These are phyloP conservation scores for Canariomyces notabilis DNA, from an alignment of 2,329 filamentous ascomycete species.

Conservation along the genomic window DNA sequence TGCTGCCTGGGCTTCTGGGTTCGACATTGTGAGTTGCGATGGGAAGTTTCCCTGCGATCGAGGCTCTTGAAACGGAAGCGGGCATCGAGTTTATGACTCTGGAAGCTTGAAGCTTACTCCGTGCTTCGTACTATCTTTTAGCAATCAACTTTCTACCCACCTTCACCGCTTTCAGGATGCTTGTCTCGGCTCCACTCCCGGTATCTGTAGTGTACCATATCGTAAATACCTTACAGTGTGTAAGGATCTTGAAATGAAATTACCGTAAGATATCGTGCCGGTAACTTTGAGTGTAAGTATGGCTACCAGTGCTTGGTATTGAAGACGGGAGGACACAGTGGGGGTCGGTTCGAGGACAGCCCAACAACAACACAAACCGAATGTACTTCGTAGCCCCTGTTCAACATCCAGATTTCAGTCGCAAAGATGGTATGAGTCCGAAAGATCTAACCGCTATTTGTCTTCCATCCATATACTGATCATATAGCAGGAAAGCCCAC, in stretches of 20 bases:
- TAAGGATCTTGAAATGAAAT: too few species aligned
- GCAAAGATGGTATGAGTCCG: slow-evolving; percentile 11
- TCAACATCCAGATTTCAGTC: too few species aligned
- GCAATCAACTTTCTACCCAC: slow-evolving; percentile 36
- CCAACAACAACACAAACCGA: too few species aligned
- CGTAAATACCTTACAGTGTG: too few species aligned
- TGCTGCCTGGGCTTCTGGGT: slow-evolving; percentile 66
- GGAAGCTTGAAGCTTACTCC: background rate
- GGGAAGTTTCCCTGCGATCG: slow-evolving; percentile 5
- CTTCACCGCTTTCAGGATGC: slow-evolving; percentile 30
- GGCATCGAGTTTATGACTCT: background rate
- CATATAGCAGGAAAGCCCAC: slow-evolving; percentile 71
- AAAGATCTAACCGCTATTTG: too few species aligned
- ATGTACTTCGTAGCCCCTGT: too few species aligned
- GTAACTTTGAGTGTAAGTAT: too few species aligned
- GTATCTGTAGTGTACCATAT: slow-evolving; percentile 6
- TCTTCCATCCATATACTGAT: background rate
- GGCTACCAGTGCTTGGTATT: background rate
- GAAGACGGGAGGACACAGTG: background rate
- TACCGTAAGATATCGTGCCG: too few species aligned
- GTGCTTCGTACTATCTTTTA: too few species aligned
- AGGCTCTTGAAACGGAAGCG: too few species aligned
- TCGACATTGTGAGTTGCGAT: slow-evolving; percentile 21
- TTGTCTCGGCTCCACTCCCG: slow-evolving; percentile 13
- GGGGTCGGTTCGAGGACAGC: too few species aligned